Conservation (phyloP, 257 asterid species). For the Rauvolfia tetraphylla region DNA sequence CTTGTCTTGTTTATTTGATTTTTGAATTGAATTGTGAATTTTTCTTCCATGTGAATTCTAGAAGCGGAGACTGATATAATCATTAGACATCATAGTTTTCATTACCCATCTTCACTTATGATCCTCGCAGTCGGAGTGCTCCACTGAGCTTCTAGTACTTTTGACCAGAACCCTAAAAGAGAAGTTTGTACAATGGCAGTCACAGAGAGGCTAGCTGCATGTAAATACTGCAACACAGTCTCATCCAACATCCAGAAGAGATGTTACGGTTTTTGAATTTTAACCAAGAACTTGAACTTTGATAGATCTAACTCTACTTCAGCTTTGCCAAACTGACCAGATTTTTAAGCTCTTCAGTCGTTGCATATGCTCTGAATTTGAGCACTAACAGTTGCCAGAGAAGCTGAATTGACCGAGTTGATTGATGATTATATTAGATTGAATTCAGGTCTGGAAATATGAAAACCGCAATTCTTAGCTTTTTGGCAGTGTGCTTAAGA, state of each 20-base stretch:
- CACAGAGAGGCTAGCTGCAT: background rate
- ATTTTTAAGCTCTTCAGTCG: background rate
- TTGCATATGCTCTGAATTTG: background rate
- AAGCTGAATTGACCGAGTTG: background rate
- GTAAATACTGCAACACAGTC: background rate
- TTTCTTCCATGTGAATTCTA: background rate
- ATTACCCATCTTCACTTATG: background rate
- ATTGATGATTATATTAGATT: background rate
- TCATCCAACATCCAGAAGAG: background rate
- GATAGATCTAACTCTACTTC: background rate
- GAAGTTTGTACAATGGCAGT: background rate
- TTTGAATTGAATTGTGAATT: background rate
- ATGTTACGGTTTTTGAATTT: background rate
- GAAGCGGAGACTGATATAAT: background rate
- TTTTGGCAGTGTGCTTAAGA: background rate
- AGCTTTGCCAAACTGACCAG: background rate
- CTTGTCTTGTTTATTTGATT: conserved; percentile 6
- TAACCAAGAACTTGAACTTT: background rate
- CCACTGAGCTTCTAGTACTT: background rate
- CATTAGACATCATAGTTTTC: background rate
- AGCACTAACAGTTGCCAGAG: no score
- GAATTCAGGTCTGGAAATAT: background rate
- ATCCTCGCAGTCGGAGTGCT: background rate
- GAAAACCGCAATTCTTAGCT: background rate
- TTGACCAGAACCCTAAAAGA: background rate